Evolutionary conservation across 805 yeast genomes (phyloP).

Genomic region (Candida koratica): DNA sequence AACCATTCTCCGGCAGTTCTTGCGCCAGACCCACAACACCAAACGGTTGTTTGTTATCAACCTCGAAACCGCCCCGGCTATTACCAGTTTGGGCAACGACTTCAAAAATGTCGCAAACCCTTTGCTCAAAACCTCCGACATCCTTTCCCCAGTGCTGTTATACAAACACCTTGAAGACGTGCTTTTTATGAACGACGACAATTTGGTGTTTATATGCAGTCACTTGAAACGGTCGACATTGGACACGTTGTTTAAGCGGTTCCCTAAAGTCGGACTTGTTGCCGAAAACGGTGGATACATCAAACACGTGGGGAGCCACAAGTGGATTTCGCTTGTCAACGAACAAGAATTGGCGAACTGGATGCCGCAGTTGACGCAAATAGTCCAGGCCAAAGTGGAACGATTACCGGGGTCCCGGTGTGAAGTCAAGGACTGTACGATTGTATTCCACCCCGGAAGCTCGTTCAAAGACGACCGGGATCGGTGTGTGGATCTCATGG

Average conservation of each 20-base stretch:
- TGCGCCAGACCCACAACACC: conserved; percentile 17
- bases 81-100: conserved; percentile 12
- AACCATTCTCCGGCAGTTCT: conserved; percentile 32
- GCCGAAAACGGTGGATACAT: conserved; percentile 90
- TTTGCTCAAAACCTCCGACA: conserved; percentile 18
- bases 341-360: conserved; percentile 47
- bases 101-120: conserved; percentile 5
- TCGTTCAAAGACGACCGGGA: conserved; percentile 58
- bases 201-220: conserved; percentile 70
- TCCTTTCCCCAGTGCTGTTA: conserved; percentile 59
- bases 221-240: conserved; percentile 60
- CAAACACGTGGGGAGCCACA: conserved; percentile 44
- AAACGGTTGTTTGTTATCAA: conserved; percentile 36
- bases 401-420: conserved; percentile 76
- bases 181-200: conserved; percentile 52
- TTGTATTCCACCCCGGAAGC: conserved; percentile 71
- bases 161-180: conserved; percentile 51
- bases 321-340: conserved; percentile 63
- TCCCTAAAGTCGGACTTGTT: conserved; percentile 70
- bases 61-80: conserved; percentile 25
- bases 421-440: conserved; percentile 69
- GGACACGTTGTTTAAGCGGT: conserved; percentile 63
- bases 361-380: conserved; percentile 54
- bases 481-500: conserved; percentile 64
- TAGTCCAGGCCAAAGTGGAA: conserved; percentile 61